Percentiles rank a stretch among this genome's conserved stretches.
phyloP scores from a whole-genome alignment of 2,329 filamentous ascomycete genomes.

The Pseudocercospora macadamiae region DNA sequence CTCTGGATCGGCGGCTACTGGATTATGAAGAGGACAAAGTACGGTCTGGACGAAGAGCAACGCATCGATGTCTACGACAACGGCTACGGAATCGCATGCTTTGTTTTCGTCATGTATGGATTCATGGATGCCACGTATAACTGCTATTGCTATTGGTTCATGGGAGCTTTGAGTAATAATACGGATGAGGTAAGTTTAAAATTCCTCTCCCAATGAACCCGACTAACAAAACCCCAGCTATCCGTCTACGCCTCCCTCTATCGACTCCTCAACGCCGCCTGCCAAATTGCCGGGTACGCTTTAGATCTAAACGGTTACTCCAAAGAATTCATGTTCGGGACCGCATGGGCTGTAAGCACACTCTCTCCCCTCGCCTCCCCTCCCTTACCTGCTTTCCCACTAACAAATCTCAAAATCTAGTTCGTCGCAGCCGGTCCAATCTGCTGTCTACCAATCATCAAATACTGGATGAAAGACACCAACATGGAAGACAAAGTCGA shows the following conservation, averaged over 20 bases:
- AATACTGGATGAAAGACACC: constrained; percentile 12
- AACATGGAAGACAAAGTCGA: constrained; percentile 11
- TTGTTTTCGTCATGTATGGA: constrained; percentile 11
- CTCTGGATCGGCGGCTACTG: constrained; percentile 10
- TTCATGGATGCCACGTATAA: constrained; percentile 13
- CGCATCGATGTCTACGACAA: constrained; percentile 7
- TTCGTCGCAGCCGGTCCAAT: constrained; percentile 11
- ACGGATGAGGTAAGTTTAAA: constrained; percentile 4
- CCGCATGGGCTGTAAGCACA: constrained; percentile 6
- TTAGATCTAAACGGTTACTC: constrained; percentile 11
- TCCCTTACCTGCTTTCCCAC: too few species aligned
- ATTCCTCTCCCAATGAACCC: too few species aligned
- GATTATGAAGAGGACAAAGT: constrained; percentile 9
- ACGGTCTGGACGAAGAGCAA: constrained; percentile 1
- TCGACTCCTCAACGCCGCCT: constrained; percentile 8
- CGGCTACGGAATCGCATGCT: constrained; percentile 6
- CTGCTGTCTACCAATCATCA: constrained; percentile 7
- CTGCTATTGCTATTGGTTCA: constrained; percentile 14
- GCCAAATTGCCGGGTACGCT: constrained; percentile 7
- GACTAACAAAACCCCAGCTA: neutral
- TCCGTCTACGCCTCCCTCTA: constrained; percentile 7
- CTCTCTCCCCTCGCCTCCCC: too few species aligned
- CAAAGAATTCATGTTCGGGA: constrained; percentile 13
- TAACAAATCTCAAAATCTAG: neutral
- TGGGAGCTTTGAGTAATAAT: constrained; percentile 11